Evolutionary conservation across 768 basidiomycete species (phyloP), one percentile per base, ranked within the genome.

Genomic region (Boletus vinaceobasis): DNA sequence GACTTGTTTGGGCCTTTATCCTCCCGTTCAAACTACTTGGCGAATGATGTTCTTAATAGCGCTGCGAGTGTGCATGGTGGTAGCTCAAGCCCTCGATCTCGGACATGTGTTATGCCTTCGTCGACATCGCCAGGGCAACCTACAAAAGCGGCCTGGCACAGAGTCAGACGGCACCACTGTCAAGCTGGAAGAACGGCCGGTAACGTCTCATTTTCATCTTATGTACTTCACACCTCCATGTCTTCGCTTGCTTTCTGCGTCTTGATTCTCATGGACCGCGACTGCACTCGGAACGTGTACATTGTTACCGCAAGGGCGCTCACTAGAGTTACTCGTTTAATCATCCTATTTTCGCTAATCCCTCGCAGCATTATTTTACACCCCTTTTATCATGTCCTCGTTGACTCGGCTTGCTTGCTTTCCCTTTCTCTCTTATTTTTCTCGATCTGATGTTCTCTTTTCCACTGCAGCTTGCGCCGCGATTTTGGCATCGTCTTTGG

Each of bases 141-240:
- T 15, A 19, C 53, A 2, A 57, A 19, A 66, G 60, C 32, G 42
- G 54, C 56, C 48, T 64, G 53, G 43, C n/a, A 44, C 56, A 69
- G 58, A 74, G 65, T 23, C 57, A n/a, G 58, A 43, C 72, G 19
- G 72, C 77, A 2, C 84, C 84, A 10, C 84, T 84, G 14, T 85
- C 84, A 33, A 85, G 84, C 58, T 86, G 84, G 84, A 84, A 80
- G 67, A 70, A 8, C 43, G 29, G 57, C 4, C 64, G 64, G 33
- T 70, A 44, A 59, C 26, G 27, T 37, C 17, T n/a, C n/a, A 19
- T 27, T 36, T 26, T 29, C n/a, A 5, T 5, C 31, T 2, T 10
- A n/a, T 17, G 19, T n/a, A n/a, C n/a, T n/a, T n/a, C n/a, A n/a
- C n/a, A n/a, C n/a, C 4, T 42, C 13, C 29, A 27, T 23, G 36